Base-by-base conservation (phyloP, 1,284 basidiomycete species). In the Moniliophthora roreri region DNA sequence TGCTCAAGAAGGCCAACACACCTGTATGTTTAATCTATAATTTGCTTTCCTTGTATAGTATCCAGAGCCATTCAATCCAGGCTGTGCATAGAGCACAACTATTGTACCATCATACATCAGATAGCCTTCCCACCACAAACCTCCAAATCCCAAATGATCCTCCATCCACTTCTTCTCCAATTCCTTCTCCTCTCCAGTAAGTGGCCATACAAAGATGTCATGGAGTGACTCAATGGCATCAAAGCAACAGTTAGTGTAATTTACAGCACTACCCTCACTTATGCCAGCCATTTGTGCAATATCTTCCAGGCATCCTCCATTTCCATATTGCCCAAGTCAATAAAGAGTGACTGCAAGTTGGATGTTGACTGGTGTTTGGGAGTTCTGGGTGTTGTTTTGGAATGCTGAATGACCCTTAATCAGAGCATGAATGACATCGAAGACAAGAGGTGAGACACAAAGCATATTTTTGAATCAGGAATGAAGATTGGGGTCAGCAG, bases 21-120 rank as follows among this genome's bases (percentile, higher is more conserved):
- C 66, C 64, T 73, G 71, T 5, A 65, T 50, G 65, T 71, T 72
- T 0, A 70, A 54, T 8, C 65, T 68, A 65, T 69, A 70, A 44
- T 67, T 71, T 18, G 41, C 40, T 55, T 72, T 71, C 0, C 65
- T 51, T 34, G 66, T 69, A 46, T 61, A 71, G 51, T 73, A 65
- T 18, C 60, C 57, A 47, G 63, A 57, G 34, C 64, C 62, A 53
- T 64, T 53, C 15, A 57, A 39, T 1, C 51, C 59, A 20, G 64
- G 63, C 26, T 59, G 55, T 18, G 50, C 48, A 50, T 55, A 59
- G 3, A 65, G 52, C 10, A 52, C 50, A 37, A 53, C 20, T 4
- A 39, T 32, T 2, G 51, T 64, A 10, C 64, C 58, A 56, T 65
- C 62, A 51, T 60, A 59, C 53, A 62, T 60, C 2, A 53, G 35